Percentiles rank a stretch among this genome's conserved stretches.
phyloP scores from a whole-genome alignment of 2,329 filamentous ascomycete species.

The Teratosphaeria viscida region DNA sequence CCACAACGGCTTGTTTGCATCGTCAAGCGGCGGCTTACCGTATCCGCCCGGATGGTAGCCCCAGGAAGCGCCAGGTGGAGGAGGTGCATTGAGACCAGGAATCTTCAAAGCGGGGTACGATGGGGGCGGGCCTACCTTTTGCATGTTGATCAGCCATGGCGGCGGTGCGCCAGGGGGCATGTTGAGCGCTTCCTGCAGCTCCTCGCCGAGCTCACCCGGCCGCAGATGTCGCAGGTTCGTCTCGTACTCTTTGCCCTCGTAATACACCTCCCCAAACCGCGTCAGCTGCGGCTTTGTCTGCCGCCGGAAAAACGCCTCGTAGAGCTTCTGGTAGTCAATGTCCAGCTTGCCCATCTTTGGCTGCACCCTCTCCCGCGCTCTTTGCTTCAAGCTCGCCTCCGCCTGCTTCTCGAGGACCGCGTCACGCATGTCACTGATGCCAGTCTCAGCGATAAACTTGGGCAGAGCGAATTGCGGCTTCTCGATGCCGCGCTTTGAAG shows the following conservation, averaged over 20 bases:
- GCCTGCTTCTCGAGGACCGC: conserved; percentile 93
- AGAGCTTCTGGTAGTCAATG: conserved; percentile 96
- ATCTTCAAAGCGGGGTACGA: conserved; percentile 95
- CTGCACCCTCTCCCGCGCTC: conserved; percentile 85
- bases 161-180: conserved; percentile 89
- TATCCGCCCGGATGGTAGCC: conserved; percentile 92
- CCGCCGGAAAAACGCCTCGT: conserved; percentile 96
- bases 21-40: conserved; percentile 90
- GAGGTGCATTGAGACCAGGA: conserved; percentile 84
- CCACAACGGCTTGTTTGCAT: conserved; percentile 81
- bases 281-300: conserved; percentile 93
- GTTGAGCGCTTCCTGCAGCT: conserved; percentile 81
- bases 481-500: conserved; percentile 92
- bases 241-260: conserved; percentile 96
- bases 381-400: conserved; percentile 83
- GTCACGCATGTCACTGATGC: conserved; percentile 96
- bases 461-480: conserved; percentile 88
- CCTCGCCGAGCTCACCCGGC: conserved; percentile 80
- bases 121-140: conserved; percentile 83
- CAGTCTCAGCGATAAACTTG: conserved; percentile 94
- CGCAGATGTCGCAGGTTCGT: conserved; percentile 85
- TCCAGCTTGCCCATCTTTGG: conserved; percentile 96
- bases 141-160: conserved; percentile 95
- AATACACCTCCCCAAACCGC: conserved; percentile 96
- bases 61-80: conserved; percentile 81